phyloP scores from a whole-genome alignment of 176 grass and related monocot genomes.

The Thinopyrum elongatum region DNA sequence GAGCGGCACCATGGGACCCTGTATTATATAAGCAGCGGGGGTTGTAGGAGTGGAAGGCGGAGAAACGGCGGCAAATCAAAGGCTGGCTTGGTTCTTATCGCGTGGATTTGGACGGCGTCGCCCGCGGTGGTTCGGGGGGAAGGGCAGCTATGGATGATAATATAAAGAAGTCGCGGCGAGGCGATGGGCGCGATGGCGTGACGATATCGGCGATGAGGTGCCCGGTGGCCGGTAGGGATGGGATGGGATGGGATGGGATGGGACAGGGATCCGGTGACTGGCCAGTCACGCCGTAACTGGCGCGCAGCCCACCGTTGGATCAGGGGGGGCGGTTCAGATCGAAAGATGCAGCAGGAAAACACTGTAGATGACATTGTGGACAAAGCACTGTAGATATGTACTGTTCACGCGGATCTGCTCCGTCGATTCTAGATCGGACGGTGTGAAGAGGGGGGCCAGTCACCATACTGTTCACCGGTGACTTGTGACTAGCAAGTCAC shows the following conservation, averaged over 20 bases:
- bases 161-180: conserved; percentile 8
- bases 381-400: too few relatives aligned
- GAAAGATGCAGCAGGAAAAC: too few relatives aligned
- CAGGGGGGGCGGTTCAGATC: too few relatives aligned
- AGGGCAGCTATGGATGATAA: neutral
- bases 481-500: too few relatives aligned
- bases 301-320: too few relatives aligned
- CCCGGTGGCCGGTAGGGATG: neutral
- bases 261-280: too few relatives aligned
- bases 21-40: conserved; percentile 12
- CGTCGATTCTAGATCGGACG: too few relatives aligned
- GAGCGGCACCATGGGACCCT: conserved; percentile 21
- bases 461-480: too few relatives aligned
- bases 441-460: too few relatives aligned
- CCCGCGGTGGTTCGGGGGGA: neutral
- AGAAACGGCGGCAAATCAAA: neutral
- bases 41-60: neutral
- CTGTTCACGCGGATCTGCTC: too few relatives aligned
- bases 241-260: neutral
- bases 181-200: conserved; percentile 18
- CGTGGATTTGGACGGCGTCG: conserved; percentile 16
- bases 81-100: conserved; percentile 23
- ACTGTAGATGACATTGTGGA: too few relatives aligned
- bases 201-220: neutral
- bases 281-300: too few relatives aligned